Evolutionary conservation across 306 rosid genomes (phyloP).

Genomic region (Fragaria vesca): DNA sequence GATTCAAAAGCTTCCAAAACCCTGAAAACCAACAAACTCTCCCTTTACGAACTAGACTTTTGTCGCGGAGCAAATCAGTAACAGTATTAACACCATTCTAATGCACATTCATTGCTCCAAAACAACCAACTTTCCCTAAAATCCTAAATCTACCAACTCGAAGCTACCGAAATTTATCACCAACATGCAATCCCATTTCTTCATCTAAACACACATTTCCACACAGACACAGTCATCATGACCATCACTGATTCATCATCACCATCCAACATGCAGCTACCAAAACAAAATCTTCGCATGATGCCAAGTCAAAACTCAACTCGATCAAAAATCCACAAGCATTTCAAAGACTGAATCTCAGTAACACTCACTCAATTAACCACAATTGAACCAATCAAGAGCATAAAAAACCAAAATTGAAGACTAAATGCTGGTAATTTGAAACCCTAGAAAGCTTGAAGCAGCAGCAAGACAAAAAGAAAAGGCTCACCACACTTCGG

Average conservation of each 20-base stretch:
- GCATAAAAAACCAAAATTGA: background rate
- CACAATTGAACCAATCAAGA: background rate
- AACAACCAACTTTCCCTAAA: background rate
- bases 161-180: background rate
- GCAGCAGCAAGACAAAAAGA: background rate
- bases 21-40: background rate
- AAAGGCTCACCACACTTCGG: conserved; percentile 38
- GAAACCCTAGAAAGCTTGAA: conserved; percentile 18
- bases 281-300: background rate
- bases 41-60: background rate
- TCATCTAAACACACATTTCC: background rate
- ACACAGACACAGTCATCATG: background rate
- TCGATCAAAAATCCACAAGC: background rate
- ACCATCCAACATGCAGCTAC: conserved; percentile 6
- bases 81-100: background rate
- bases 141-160: background rate
- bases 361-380: background rate
- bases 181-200: conserved; percentile 15
- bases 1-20: background rate
- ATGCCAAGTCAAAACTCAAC: background rate
- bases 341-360: background rate
- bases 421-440: background rate
- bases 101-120: background rate
- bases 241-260: background rate
- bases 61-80: background rate